Base-by-base conservation (phyloP, 148 eudicot genomes). In the Chenopodium suecicum region DNA sequence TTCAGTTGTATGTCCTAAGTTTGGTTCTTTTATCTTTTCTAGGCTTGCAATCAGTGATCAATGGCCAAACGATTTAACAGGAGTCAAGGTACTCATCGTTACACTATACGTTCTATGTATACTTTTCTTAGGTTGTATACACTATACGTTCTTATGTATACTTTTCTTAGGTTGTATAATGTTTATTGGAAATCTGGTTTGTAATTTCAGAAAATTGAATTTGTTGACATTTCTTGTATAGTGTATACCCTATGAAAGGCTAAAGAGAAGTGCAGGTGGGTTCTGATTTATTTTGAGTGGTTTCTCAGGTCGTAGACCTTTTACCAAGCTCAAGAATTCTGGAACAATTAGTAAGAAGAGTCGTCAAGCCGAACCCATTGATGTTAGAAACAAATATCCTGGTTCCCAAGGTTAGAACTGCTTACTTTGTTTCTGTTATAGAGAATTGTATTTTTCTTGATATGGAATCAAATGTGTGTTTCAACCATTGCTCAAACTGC, bases 31-130 rank as follows among this genome's bases (percentile, higher is more conserved):
- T 41, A 22, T 71, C 27, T 17, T 19, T 46, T 22, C 2, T 7
- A 22, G 27, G 56, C 7, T n/a, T 19, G 22, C 22, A 41, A 71
- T 41, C 1, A 20, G 7, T 32, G 22, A 47, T 31, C 72, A 64
- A 81, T 81, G 83, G 79, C 78, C 2, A 81, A 81, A 66, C 83
- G 79, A 29, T 81, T 66, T 22, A 50, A 50, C 32, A 74, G 74
- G 52, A 75, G 63, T 52, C 79, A 22, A 81, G 83, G 83, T 80
- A 80, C 64, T 29, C n/a, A 41, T 23, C 34, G 13, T 76, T 2
- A 7, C 31, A 34, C 54, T 5, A 5, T 25, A 69, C 34, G 14
- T 31, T 16, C 1, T 34, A 32, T 34, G 37, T 47, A 47, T 78
- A 23, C 7, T 46, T 5, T 44, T 78, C 5, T 2, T n/a, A 23